phyloP scores from a whole-genome alignment of 2,329 filamentous ascomycete species.

The Fusarium penzigii region DNA sequence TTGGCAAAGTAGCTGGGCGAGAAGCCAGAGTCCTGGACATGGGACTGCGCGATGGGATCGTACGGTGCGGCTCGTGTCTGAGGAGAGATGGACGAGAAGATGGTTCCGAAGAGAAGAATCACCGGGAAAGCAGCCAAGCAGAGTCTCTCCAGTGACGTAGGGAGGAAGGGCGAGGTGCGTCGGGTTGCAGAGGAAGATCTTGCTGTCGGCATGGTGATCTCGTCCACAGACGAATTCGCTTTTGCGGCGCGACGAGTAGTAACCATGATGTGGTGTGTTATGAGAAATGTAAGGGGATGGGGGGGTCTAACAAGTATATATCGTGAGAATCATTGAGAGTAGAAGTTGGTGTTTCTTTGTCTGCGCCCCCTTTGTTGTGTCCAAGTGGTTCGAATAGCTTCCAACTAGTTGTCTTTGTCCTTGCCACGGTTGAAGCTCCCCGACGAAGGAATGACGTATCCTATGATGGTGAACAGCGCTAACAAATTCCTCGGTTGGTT shows the following conservation, averaged over 20 bases:
- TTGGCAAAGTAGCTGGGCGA: slow-evolving; percentile 88
- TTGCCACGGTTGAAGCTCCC: background rate
- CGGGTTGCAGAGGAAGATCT: slow-evolving; percentile 23
- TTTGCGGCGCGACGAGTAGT: slow-evolving; percentile 29
- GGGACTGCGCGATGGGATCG: slow-evolving; percentile 62
- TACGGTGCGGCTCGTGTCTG: slow-evolving; percentile 65
- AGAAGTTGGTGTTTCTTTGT: background rate
- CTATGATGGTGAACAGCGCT: background rate
- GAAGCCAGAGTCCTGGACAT: slow-evolving; percentile 52
- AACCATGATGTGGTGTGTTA: slow-evolving; percentile 19
- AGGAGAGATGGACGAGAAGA: slow-evolving; percentile 80
- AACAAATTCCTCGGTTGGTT: no score
- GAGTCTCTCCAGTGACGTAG: slow-evolving; percentile 66
- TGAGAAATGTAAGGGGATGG: background rate
- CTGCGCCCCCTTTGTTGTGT: background rate
- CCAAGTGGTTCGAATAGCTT: background rate
- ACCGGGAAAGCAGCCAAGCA: slow-evolving; percentile 72
- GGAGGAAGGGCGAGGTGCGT: slow-evolving; percentile 62
- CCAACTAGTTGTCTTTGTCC: background rate
- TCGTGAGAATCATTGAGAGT: background rate
- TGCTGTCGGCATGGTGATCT: slow-evolving; percentile 12
- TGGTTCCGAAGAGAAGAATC: slow-evolving; percentile 76
- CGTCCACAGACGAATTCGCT: slow-evolving; percentile 11
- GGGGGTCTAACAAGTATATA: background rate
- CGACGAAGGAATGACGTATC: background rate